Evolutionary conservation across 2,329 filamentous ascomycete species (phyloP).

Genomic region (Cryphonectria japonica): DNA sequence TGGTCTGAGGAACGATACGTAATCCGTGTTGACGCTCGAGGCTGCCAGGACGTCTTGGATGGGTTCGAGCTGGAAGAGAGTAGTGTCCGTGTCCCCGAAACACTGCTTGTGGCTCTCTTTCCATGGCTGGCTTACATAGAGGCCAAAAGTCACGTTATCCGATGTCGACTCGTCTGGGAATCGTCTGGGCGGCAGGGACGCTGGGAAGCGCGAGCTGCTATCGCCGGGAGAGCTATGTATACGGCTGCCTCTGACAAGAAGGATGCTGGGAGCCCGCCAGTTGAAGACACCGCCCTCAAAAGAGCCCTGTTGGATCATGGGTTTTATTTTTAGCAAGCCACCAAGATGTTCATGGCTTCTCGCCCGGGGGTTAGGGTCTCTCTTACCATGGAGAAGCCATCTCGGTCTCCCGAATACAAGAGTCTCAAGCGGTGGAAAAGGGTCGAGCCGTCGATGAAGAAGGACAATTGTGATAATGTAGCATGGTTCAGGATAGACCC

Average conservation of each 20-base stretch:
- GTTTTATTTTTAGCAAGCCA: neutral
- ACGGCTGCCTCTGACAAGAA: conserved; percentile 69
- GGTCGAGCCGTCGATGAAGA: conserved; percentile 68
- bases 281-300: conserved; percentile 78
- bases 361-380: neutral
- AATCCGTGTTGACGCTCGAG: conserved; percentile 67
- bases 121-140: conserved; percentile 71
- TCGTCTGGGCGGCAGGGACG: conserved; percentile 65
- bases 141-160: conserved; percentile 64
- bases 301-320: conserved; percentile 50
- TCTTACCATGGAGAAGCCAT: conserved; percentile 69
- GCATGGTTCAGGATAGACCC: conserved; percentile 69
- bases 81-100: conserved; percentile 66
- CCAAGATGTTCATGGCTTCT: neutral
- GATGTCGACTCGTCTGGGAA: conserved; percentile 51
- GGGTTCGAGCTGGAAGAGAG: conserved; percentile 73
- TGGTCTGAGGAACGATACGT: conserved; percentile 69
- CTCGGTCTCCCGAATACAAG: conserved; percentile 70
- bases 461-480: conserved; percentile 70
- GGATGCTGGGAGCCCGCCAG: conserved; percentile 74
- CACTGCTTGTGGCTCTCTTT: conserved; percentile 68
- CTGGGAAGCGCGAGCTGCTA: conserved; percentile 61
- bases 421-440: conserved; percentile 69
- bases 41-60: conserved; percentile 72
- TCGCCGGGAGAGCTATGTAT: conserved; percentile 51